Percentiles rank a stretch among this genome's conserved stretches.
Evolutionary conservation across 345 rosid genomes (phyloP).

Genomic region (Limnanthes douglasii): DNA sequence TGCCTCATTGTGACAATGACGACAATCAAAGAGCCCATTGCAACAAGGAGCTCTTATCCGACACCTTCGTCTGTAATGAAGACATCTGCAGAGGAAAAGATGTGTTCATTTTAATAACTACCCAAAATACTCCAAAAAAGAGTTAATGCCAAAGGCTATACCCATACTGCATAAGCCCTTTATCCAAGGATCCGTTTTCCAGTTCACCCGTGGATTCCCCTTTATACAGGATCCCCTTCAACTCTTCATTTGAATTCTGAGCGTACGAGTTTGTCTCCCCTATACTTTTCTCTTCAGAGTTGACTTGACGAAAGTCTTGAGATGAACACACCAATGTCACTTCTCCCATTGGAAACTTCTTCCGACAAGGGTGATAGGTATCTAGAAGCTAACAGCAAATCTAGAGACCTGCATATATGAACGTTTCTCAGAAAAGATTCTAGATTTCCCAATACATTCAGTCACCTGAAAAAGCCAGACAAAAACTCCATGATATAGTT

Average conservation of each 20-base stretch:
- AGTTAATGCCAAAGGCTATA: conserved; percentile 12
- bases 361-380: conserved; percentile 10
- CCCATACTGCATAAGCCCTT: conserved; percentile 65
- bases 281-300: conserved; percentile 5
- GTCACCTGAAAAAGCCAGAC: conserved; percentile 44
- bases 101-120: background rate
- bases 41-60: conserved; percentile 84
- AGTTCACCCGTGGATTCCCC: conserved; percentile 10
- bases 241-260: conserved; percentile 11
- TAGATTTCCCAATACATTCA: conserved; percentile 11
- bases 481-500: conserved; percentile 42
- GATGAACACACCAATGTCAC: conserved; percentile 5
- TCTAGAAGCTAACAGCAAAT: conserved; percentile 22
- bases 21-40: conserved; percentile 65
- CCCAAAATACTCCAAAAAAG: background rate
- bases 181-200: conserved; percentile 15
- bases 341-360: conserved; percentile 26
- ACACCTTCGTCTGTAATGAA: conserved; percentile 63
- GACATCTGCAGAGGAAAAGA: conserved; percentile 32
- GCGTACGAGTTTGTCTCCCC: conserved; percentile 5
- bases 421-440: conserved; percentile 25
- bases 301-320: conserved; percentile 12
- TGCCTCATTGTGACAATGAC: conserved; percentile 82
- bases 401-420: conserved; percentile 44
- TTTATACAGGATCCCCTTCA: conserved; percentile 1